Evolutionary conservation across 2,329 filamentous ascomycete genomes (phyloP).

Genomic region (Trichoderma sp.): DNA sequence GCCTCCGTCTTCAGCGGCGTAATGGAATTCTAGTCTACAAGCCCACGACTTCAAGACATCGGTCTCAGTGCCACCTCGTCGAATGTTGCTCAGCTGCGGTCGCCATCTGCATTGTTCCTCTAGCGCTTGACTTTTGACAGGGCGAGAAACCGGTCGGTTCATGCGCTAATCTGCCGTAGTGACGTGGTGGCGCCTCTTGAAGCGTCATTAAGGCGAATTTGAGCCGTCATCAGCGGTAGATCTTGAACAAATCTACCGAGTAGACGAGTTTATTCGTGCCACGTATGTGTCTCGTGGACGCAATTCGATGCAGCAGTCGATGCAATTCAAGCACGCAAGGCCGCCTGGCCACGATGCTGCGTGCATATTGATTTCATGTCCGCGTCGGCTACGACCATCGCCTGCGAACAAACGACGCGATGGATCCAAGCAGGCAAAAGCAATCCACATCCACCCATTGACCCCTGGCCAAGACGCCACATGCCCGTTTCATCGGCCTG

Average conservation of each 20-base stretch:
- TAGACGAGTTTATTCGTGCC: not conserved
- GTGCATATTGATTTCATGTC: not conserved
- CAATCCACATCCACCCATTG: not conserved
- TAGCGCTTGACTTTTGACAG: not conserved
- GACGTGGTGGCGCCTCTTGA: conserved; percentile 5
- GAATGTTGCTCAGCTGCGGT: not conserved
- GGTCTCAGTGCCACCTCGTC: not conserved
- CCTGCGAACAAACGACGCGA: conserved; percentile 6
- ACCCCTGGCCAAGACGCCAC: conserved; percentile 8
- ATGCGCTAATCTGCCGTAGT: not conserved
- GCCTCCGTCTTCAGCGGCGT: not conserved
- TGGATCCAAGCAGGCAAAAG: not conserved
- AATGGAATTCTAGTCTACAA: conserved; percentile 1
- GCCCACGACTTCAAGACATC: not conserved
- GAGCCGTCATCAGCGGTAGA: not conserved
- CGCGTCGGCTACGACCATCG: not conserved
- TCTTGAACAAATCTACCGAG: not conserved
- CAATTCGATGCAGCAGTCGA: not conserved
- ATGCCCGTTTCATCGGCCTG: conserved; percentile 22
- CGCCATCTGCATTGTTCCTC: not conserved
- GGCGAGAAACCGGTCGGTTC: not conserved
- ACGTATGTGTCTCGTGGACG: not conserved
- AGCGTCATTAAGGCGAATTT: conserved; percentile 6
- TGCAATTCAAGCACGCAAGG: not conserved
- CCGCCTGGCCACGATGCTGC: not conserved